These are phyloP conservation scores for Sedum album DNA, from an alignment of 164 flowering plant genomes.

Conservation along the genomic window DNA sequence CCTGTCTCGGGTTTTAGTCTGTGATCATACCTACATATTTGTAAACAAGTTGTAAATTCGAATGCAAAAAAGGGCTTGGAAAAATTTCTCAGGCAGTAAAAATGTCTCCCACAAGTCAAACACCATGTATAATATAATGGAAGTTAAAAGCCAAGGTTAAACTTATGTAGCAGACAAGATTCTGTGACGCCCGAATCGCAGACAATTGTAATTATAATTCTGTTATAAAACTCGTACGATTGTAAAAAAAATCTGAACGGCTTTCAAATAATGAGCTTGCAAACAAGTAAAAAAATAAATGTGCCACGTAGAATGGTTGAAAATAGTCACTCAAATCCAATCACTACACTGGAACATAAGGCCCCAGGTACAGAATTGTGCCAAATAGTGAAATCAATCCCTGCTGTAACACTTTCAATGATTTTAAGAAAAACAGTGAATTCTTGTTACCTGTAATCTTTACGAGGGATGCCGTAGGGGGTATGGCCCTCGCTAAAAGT, in stretches of 20 bases:
- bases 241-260: neutral
- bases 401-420: no score
- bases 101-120: no score
- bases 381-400: no score
- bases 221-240: neutral
- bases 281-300: neutral
- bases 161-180: neutral
- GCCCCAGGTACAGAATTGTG: neutral
- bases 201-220: no score
- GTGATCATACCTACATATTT: slow-evolving; percentile 44
- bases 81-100: no score
- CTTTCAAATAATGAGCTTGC: neutral
- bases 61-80: neutral
- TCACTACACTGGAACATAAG: neutral
- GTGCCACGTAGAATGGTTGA: neutral
- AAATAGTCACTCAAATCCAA: neutral
- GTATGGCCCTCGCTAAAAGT: slow-evolving; percentile 48
- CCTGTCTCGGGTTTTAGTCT: slow-evolving; percentile 46
- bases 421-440: neutral
- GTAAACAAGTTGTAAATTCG: neutral
- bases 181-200: neutral
- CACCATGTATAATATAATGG: no score
- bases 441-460: slow-evolving; percentile 59
- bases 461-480: slow-evolving; percentile 49
- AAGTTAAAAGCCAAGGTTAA: no score